Conservation (phyloP, 306 rosid genomes). For the Vigna mungo region DNA sequence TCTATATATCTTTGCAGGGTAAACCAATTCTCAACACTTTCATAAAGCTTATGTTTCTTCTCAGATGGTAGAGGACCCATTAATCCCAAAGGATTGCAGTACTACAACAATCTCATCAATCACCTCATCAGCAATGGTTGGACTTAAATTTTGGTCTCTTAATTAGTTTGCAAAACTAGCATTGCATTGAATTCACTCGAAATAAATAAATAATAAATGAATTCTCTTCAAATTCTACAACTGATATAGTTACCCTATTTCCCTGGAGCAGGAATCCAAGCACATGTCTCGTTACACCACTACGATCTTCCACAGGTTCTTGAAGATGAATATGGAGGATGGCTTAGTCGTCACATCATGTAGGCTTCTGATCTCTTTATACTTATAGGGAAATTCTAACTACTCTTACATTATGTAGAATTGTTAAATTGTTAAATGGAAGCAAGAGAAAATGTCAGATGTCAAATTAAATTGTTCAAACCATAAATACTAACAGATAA, state of each 20-base stretch:
- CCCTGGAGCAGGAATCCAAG: too few relatives aligned
- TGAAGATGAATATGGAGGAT: too few relatives aligned
- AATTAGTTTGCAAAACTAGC: background rate
- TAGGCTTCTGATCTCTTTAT: too few relatives aligned
- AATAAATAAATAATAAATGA: background rate
- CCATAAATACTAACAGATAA: background rate
- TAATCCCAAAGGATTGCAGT: slow-evolving; percentile 74
- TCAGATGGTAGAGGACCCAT: slow-evolving; percentile 79
- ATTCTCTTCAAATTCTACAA: too few relatives aligned
- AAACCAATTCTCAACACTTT: background rate
- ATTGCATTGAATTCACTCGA: background rate
- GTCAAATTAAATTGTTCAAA: background rate
- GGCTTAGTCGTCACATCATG: too few relatives aligned
- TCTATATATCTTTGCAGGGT: background rate
- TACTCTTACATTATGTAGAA: too few relatives aligned
- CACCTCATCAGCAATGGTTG: slow-evolving; percentile 66
- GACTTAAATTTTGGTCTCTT: background rate
- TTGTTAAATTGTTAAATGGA: too few relatives aligned
- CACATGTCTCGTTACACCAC: too few relatives aligned
- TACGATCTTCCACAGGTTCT: too few relatives aligned
- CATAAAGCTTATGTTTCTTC: background rate
- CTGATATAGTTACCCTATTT: too few relatives aligned
- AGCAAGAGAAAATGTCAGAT: too few relatives aligned
- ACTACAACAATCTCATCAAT: slow-evolving; percentile 81
- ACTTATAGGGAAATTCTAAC: too few relatives aligned